These are phyloP conservation scores for Penicillium cataractarum DNA, from an alignment of 495 filamentous ascomycete genomes.

Conservation along the genomic window DNA sequence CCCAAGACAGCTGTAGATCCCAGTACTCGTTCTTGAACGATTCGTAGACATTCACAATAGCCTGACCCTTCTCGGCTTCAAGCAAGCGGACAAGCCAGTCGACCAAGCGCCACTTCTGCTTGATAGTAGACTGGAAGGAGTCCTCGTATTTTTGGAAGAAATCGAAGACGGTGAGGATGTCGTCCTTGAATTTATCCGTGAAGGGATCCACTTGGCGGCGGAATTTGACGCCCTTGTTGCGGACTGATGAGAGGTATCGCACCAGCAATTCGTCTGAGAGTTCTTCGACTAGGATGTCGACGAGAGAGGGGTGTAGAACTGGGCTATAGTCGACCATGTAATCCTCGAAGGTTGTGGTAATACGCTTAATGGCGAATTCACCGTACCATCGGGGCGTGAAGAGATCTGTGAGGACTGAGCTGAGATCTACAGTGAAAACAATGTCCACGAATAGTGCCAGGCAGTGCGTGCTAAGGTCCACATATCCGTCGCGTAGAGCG, in stretches of 20 bases:
- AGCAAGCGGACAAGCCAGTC: conserved; percentile 78
- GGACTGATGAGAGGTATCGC: conserved; percentile 80
- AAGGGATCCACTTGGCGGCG: conserved; percentile 74
- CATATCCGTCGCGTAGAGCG: conserved; percentile 81
- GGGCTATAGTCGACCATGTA: conserved; percentile 84
- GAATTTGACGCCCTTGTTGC: conserved; percentile 91
- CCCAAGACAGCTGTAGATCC: conserved; percentile 94
- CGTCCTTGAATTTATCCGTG: conserved; percentile 87
- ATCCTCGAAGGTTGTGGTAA: conserved; percentile 90
- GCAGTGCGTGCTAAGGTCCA: conserved; percentile 90
- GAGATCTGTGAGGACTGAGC: conserved; percentile 77
- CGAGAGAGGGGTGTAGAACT: conserved; percentile 80
- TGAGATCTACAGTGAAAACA: conserved; percentile 87
- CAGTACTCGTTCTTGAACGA: conserved; percentile 84
- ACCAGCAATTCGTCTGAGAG: conserved; percentile 86
- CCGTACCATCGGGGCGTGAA: conserved; percentile 91
- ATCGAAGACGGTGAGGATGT: conserved; percentile 79
- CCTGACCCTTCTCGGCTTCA: conserved; percentile 68
- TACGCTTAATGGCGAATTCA: conserved; percentile 79
- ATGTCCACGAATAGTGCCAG: conserved; percentile 80
- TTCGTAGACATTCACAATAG: conserved; percentile 75
- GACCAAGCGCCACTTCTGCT: conserved; percentile 88
- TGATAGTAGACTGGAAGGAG: conserved; percentile 72
- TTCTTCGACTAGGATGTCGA: conserved; percentile 89
- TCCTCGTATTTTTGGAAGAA: conserved; percentile 65